Percentiles rank a stretch among this genome's conserved stretches.
These are phyloP conservation scores for Helenozyma rhizophorensis DNA, from an alignment of 805 yeast genomes.

Conservation along the genomic window DNA sequence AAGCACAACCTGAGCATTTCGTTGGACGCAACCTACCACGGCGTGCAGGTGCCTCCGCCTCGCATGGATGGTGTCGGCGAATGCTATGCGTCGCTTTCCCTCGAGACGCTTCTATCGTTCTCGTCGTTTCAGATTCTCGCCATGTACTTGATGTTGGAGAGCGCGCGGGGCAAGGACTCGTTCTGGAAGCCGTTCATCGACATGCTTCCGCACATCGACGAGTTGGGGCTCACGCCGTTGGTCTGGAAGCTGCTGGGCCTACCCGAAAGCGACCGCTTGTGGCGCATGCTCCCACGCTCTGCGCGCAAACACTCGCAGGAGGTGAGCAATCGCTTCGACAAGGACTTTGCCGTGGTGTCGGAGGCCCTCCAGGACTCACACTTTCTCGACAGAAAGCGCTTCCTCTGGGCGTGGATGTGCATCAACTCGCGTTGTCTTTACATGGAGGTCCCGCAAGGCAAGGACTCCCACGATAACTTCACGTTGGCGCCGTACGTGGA, in stretches of 20 bases:
- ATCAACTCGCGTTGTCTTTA: constrained; percentile 90
- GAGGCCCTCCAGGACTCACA: constrained; percentile 17
- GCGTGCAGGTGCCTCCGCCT: constrained; percentile 21
- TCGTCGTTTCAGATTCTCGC: constrained; percentile 59
- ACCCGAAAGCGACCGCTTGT: constrained; percentile 22
- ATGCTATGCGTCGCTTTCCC: constrained; percentile 27
- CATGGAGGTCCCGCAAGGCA: constrained; percentile 57
- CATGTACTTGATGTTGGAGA: constrained; percentile 47
- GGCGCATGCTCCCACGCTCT: constrained; percentile 41
- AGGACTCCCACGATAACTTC: constrained; percentile 57
- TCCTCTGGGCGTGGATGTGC: constrained; percentile 76
- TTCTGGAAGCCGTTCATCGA: constrained; percentile 69
- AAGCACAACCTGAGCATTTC: constrained; percentile 38
- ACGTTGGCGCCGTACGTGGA: constrained; percentile 92
- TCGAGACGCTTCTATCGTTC: constrained; percentile 36
- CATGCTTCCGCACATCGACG: constrained; percentile 55
- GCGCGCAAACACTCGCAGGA: constrained; percentile 35
- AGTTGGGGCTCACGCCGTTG: constrained; percentile 56
- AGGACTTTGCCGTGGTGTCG: constrained; percentile 41
- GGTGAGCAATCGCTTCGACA: constrained; percentile 39
- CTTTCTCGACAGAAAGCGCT: constrained; percentile 20
- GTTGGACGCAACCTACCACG: constrained; percentile 18
- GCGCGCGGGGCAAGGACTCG: constrained; percentile 32
- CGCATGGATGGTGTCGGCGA: constrained; percentile 21
- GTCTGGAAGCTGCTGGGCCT: constrained; percentile 47